Conservation (phyloP, 179 eudicot genomes). For the Carnegiea gigantea region DNA sequence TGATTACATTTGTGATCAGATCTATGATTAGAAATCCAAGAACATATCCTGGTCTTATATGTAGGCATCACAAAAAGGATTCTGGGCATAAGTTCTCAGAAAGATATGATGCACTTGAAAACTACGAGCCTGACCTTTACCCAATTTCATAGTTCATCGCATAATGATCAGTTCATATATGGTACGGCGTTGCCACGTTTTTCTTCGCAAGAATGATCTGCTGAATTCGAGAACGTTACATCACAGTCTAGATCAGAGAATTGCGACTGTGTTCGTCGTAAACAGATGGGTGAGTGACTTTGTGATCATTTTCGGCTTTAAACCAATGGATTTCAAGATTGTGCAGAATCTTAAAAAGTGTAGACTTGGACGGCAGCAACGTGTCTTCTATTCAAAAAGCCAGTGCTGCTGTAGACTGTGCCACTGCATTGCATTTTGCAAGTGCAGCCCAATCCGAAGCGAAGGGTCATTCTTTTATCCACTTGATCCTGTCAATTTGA, state of each 20-base stretch:
- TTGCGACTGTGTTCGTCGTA: not conserved
- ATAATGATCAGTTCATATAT: not conserved
- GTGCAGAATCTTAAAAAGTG: slow-evolving; percentile 19
- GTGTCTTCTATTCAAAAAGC: slow-evolving; percentile 4
- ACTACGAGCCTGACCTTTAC: not conserved
- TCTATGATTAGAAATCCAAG: not conserved
- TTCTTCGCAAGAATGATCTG: not conserved
- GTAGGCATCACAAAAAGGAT: not conserved
- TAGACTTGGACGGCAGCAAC: not conserved
- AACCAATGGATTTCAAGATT: slow-evolving; percentile 10
- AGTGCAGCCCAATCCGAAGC: slow-evolving; percentile 18
- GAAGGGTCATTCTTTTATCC: slow-evolving; percentile 27
- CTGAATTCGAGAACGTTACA: not conserved
- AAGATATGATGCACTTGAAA: not conserved
- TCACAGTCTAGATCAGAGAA: not conserved
- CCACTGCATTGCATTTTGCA: not conserved
- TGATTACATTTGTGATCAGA: not conserved
- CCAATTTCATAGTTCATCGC: not conserved
- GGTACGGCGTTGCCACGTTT: not conserved
- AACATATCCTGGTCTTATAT: not conserved
- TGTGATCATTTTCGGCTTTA: not conserved
- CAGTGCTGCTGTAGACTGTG: not conserved
- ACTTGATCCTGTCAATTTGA: slow-evolving; percentile 17
- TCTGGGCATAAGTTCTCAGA: not conserved
- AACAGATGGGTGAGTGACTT: not conserved